Conservation (phyloP, 345 rosid genomes). For the Cardiospermum halicacabum region DNA sequence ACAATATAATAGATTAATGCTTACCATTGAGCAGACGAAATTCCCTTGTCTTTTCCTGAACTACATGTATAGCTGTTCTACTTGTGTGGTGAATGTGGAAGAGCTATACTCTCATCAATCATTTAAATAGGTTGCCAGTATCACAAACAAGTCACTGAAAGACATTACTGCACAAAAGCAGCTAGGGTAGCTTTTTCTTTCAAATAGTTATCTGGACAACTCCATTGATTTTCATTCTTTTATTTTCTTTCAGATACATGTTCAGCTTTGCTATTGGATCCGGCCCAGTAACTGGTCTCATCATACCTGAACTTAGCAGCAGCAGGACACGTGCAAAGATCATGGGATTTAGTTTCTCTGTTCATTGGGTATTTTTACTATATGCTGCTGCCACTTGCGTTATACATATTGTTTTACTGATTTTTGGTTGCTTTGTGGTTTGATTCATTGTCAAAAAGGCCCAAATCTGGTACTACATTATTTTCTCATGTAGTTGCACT, state of each 20-base stretch:
- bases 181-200: background rate
- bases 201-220: background rate
- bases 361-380: constrained; percentile 60
- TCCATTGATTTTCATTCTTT: background rate
- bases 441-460: background rate
- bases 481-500: background rate
- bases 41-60: background rate
- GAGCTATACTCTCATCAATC: background rate
- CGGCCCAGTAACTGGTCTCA: constrained; percentile 74
- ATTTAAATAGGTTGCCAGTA: background rate
- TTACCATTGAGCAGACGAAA: background rate
- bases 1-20: background rate
- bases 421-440: background rate
- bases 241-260: constrained; percentile 43
- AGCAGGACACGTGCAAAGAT: constrained; percentile 65
- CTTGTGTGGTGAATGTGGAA: background rate
- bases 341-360: constrained; percentile 65
- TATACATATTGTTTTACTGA: background rate
- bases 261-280: constrained; percentile 69
- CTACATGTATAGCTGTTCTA: background rate
- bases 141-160: background rate
- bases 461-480: background rate
- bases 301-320: constrained; percentile 77
- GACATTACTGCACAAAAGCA: background rate
- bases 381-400: background rate